Evolutionary conservation across 1,284 basidiomycete species (phyloP), one percentile per base, ranked within the genome.

Genomic region (Exobasidium cylindrosporum): DNA sequence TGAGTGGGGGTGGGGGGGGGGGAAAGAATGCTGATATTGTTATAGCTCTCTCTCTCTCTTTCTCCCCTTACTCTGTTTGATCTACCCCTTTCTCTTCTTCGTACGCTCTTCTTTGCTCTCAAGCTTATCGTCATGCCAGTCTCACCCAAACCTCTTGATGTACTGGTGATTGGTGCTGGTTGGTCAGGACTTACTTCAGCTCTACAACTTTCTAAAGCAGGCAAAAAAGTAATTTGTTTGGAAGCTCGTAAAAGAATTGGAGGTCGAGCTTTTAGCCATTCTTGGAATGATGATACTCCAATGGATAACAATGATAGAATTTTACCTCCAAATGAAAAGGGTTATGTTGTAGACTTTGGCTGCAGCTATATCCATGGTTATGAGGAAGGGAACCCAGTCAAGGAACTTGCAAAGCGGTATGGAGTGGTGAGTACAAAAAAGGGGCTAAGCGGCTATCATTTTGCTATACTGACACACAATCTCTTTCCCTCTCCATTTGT

Each of bases 291-390:
- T 43, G 60, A 65, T 46, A 72, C 66, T 5, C 52, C 60, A 31
- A 26, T 68, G 21, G 47, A 66, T 21, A 65, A 70, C 32, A 70
- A 54, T 26, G 53, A 30, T 10, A n/a, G 60, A 32, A 60, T 21
- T 26, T 24, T 28, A 14, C 28, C 31, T 11, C 29, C 23, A 23
- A 26, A 30, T n/a, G 31, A 35, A 5, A 13, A 59, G 21, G 57
- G 57, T 31, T 61, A 61, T 28, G 57, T 57, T 17, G 74, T 83
- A 30, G 83, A 83, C 62, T 66, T 83, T 11, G 83, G 83, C 21
- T 84, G 83, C 67, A 81, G 79, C 57, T 84, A 82, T 81, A 83
- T 84, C 40, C 83, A 84, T 68, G 83, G 83, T 13, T 83, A 81
- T 67, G 75, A 80, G 29, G 82, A 83, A 66, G 83, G 83, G 3